Conservation (phyloP, 176 grass and related monocot species). For the Elymus sibiricus region DNA sequence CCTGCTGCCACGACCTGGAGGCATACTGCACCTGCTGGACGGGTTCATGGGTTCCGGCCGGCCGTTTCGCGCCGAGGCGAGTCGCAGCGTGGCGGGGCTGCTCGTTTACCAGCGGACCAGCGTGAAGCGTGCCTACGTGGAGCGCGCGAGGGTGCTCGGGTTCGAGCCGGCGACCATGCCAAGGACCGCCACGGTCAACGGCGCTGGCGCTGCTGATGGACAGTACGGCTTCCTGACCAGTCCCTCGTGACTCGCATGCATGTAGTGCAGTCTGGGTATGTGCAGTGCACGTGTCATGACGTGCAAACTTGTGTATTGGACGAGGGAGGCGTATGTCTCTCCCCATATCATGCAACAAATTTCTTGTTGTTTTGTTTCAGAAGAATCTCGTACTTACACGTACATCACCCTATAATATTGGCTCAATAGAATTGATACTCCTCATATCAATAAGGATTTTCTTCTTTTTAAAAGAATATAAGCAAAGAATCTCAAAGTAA, state of each 20-base stretch:
- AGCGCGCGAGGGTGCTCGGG: slow-evolving; percentile 41
- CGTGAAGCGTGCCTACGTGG: slow-evolving; percentile 51
- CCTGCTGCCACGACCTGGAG: slow-evolving; percentile 73
- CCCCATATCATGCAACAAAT: not conserved
- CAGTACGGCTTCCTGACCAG: slow-evolving; percentile 48
- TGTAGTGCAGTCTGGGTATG: not conserved
- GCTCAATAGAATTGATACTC: too few species aligned
- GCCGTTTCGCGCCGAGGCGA: slow-evolving; percentile 53
- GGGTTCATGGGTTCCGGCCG: slow-evolving; percentile 47
- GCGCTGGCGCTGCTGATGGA: slow-evolving; percentile 6
- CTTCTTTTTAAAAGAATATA: too few species aligned
- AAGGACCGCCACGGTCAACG: not conserved
- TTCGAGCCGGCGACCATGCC: slow-evolving; percentile 31
- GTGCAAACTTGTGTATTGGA: not conserved
- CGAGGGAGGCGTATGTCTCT: not conserved
- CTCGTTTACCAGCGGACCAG: slow-evolving; percentile 46
- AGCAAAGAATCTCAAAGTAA: too few species aligned
- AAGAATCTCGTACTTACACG: too few species aligned
- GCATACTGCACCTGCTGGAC: slow-evolving; percentile 69
- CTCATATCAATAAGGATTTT: too few species aligned
- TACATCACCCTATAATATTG: too few species aligned
- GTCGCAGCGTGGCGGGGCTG: slow-evolving; percentile 50
- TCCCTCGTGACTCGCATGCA: slow-evolving; percentile 21
- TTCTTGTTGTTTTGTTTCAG: not conserved
- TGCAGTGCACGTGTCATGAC: not conserved